Evolutionary conservation across 176 grass and related monocot species (phyloP).

Genomic region (Zoysia japonica): DNA sequence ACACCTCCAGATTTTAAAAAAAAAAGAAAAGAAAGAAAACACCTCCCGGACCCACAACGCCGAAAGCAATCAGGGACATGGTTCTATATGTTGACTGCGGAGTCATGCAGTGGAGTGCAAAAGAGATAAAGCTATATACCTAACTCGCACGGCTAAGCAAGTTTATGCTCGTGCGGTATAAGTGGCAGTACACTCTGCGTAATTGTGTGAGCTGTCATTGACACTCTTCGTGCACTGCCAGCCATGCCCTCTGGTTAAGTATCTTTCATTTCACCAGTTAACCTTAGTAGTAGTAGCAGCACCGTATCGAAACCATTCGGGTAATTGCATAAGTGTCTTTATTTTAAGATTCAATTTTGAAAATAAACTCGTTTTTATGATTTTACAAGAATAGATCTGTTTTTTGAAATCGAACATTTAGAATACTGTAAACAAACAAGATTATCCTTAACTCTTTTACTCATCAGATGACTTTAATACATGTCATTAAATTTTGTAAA

Average conservation of each 20-base stretch:
- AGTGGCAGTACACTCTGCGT: background rate
- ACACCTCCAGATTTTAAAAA: too few relatives aligned
- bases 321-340: too few relatives aligned
- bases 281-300: background rate
- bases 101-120: constrained; percentile 23
- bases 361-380: too few relatives aligned
- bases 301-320: background rate
- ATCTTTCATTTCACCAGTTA: background rate
- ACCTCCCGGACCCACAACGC: background rate
- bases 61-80: background rate
- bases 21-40: background rate
- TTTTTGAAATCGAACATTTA: too few relatives aligned
- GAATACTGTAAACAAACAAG: too few relatives aligned
- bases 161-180: background rate
- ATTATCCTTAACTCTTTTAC: too few relatives aligned
- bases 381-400: too few relatives aligned
- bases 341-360: too few relatives aligned
- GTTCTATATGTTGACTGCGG: constrained; percentile 16
- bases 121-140: background rate
- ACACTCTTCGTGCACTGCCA: background rate
- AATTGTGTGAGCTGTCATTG: background rate
- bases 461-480: too few relatives aligned
- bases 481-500: too few relatives aligned
- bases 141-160: constrained; percentile 32
- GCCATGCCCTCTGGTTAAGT: too few relatives aligned